Base-by-base conservation (phyloP, 768 basidiomycete species). In the Lentinula sp. region DNA sequence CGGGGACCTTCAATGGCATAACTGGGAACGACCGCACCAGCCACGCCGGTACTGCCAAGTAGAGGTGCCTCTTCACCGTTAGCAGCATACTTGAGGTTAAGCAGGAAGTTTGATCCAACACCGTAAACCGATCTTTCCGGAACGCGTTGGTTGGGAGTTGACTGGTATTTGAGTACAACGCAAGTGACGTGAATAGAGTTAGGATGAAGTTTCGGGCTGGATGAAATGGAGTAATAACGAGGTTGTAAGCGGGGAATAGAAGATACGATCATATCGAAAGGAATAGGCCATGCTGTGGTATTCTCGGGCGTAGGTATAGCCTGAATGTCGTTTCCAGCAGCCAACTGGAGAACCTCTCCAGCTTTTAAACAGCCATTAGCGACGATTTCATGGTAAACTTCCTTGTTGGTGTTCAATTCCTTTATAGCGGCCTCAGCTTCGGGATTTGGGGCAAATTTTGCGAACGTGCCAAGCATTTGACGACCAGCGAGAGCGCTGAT, bases 221-320 rank as follows among this genome's bases (percentile, higher is more conserved):
- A 98, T 8, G 97, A 98, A 73, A 99, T 98, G 37, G 97, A 99
- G 75, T 96, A 99, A 78, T 91, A 99, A 60, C 97, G 90, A 37
- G 97, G 95, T 72, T 98, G 96, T 18, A 99, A 84, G 65, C 97
- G 93, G 42, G 93, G 86, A 62, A 96, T 88, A 55, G 90, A 87
- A 6, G 95, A 98, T 58, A 99, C 87, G 65, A 99, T 88, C 72
- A 95, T 90, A 71, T 99, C 97, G 73, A 99, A 97, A 53, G 97
- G 96, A 66, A 98, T 96, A 9, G 81, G 66, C 97, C 96, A 98
- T 20, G 81, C 69, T 0, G 92, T 90, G 58, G 91, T 92, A 71
- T 91, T 93, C 65, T 82, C 82, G n/a, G 79, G 72, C 13, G 79
- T 87, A n/a, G 86, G 89, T 10, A 51, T 64, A 33, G 72, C 77